Base-by-base conservation (phyloP, 208 protist species). In the Acanthamoeba sp. region DNA sequence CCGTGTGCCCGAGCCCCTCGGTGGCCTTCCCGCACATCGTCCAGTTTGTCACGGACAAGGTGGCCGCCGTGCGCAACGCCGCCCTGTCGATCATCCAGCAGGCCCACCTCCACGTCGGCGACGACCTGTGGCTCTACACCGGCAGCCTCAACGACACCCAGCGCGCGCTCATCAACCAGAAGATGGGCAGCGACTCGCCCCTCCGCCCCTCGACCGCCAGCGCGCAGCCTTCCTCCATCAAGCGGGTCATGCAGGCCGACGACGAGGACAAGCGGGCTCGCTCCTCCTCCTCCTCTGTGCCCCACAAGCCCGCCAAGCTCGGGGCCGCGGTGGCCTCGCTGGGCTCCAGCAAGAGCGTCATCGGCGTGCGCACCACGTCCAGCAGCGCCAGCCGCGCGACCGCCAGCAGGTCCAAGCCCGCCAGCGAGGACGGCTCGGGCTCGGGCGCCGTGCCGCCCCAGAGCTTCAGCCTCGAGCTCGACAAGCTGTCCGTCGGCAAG, bases 21-120 rank as follows among this genome's bases (percentile, higher is more conserved):
- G 84, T 50, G 59, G 90, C 82, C 32, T 55, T 95, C 69, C 88
- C 84, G n/a, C 76, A 38, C 20, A 57, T 96, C 29, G 40, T 69
- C 20, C 64, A 34, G 57, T 89, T 88, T 18, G 48, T 95, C 22
- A 93, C 69, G 32, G 95, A 96, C 62, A 91, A 95, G 34, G 95
- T 95, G 57, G 2, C 32, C n/a, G 27, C 36, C 45, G 95, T 96
- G 12, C 85, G 95, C 29, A 50, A 62, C n/a, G 95, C 94, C 40
- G 93, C 93, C 16, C 50, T 94, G 50, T 24, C 40, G 16, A 40
- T 59, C 69, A 94, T 94, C 45, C 89, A 93, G 89, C 89, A 93
- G 42, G 59, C 89, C 45, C 89, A 93, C 69, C 89, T 93, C 29
- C 89, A 93, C 48, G 64, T 93, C 34, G 89, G 89, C 59, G 89